A percentile compares a stretch with the other conserved stretches of the same genome.
phyloP scores from a whole-genome alignment of 495 filamentous ascomycete species.

The Penicillium steckii region DNA sequence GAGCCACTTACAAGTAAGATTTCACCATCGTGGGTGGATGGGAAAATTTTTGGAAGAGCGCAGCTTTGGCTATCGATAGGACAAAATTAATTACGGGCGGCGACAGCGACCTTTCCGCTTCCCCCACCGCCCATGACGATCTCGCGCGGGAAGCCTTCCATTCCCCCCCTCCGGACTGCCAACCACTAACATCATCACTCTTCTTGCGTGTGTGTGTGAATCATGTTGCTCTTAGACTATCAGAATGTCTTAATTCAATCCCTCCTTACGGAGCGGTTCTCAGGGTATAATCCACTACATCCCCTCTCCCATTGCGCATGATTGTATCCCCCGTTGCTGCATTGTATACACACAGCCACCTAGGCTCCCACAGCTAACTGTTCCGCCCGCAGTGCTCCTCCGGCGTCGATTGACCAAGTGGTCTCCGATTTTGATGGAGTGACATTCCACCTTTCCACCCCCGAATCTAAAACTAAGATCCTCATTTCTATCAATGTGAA shows the following conservation, averaged over 20 bases:
- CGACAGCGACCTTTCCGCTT: conserved; percentile 33
- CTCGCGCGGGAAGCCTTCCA: conserved; percentile 14
- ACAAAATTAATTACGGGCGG: conserved; percentile 40
- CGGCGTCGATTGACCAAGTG: conserved; percentile 89
- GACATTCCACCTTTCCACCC: conserved; percentile 95
- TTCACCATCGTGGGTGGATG: conserved; percentile 75
- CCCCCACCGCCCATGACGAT: conserved; percentile 42
- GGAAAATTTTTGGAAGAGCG: conserved; percentile 38
- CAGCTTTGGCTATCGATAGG: conserved; percentile 42
- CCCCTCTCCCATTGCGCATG: conserved; percentile 19
- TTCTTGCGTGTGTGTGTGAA: conserved; percentile 28
- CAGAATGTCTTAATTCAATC: conserved; percentile 97
- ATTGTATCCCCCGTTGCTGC: conserved; percentile 3
- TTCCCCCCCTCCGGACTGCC: conserved; percentile 10
- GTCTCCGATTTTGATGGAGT: conserved; percentile 98
- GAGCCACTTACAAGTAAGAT: conserved; percentile 73
- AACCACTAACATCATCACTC: conserved; percentile 9
- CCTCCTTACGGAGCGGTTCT: conserved; percentile 91
- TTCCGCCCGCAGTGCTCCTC: conserved; percentile 63
- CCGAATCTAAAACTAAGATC: conserved; percentile 87
- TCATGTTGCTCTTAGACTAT: conserved; percentile 97
- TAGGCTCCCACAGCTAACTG: conserved; percentile 36
- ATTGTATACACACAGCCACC: conserved; percentile 27
- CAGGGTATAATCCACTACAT: conserved; percentile 71
- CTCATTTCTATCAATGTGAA: conserved; percentile 89